These are phyloP conservation scores for Aspergillus funiculosus DNA, from an alignment of 495 filamentous ascomycete species.

Conservation along the genomic window DNA sequence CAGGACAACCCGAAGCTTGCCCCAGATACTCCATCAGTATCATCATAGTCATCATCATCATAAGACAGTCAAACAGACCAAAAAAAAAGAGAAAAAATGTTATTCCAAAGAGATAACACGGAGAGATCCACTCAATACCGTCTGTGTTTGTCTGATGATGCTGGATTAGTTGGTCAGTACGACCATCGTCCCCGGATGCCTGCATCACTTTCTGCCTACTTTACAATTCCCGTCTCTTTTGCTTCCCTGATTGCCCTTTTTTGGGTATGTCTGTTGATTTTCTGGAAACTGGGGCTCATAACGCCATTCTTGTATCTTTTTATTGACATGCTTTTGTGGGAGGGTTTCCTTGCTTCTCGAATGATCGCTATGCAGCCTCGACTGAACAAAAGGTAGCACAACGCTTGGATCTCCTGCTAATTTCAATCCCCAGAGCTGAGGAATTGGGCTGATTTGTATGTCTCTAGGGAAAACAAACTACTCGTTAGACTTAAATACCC, in stretches of 20 bases:
- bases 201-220: slow-evolving; percentile 17
- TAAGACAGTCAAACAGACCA: slow-evolving; percentile 6
- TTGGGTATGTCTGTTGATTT: slow-evolving; percentile 1
- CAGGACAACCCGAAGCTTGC: slow-evolving; percentile 1
- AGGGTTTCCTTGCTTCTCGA: slow-evolving; percentile 2
- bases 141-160: slow-evolving; percentile 24
- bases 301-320: neutral
- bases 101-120: slow-evolving; percentile 4
- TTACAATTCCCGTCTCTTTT: neutral
- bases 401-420: neutral
- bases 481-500: too few species aligned
- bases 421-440: neutral
- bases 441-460: neutral
- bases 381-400: slow-evolving; percentile 4
- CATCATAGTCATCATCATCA: too few species aligned
- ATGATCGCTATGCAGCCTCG: neutral
- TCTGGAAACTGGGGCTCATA: slow-evolving; percentile 4
- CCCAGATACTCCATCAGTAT: slow-evolving; percentile 6
- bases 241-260: slow-evolving; percentile 4
- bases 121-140: slow-evolving; percentile 15
- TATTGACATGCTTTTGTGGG: neutral
- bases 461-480: neutral
- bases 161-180: slow-evolving; percentile 20
- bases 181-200: slow-evolving; percentile 23
- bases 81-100: slow-evolving; percentile 7